Evolutionary conservation across 2,329 filamentous ascomycete species (phyloP).

Genomic region (Colletotrichum spinosum): DNA sequence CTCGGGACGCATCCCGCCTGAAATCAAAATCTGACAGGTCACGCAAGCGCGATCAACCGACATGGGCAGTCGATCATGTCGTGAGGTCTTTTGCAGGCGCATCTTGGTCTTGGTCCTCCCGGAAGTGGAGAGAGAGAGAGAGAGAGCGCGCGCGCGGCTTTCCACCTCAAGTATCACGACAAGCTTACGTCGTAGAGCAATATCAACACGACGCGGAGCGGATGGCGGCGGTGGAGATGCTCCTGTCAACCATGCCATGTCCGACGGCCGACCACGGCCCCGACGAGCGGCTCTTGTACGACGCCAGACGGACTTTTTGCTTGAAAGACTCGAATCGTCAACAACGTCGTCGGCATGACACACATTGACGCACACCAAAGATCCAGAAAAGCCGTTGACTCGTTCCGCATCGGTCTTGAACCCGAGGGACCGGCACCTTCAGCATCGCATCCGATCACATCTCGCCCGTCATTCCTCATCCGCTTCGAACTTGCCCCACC

Average conservation of each 20-base stretch:
- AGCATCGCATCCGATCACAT: slow-evolving; percentile 9
- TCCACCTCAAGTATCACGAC: not conserved
- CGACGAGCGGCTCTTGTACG: slow-evolving; percentile 21
- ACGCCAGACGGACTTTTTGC: slow-evolving; percentile 23
- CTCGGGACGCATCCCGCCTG: slow-evolving; percentile 10
- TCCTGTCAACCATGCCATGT: slow-evolving; percentile 1
- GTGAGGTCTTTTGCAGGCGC: slow-evolving; percentile 7
- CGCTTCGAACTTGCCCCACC: slow-evolving; percentile 18
- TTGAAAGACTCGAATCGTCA: slow-evolving; percentile 8
- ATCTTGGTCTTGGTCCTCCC: slow-evolving; percentile 1
- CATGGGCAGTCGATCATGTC: slow-evolving; percentile 33
- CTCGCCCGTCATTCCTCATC: slow-evolving; percentile 15
- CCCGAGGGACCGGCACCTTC: slow-evolving; percentile 4
- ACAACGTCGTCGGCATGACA: not conserved
- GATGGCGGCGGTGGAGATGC: slow-evolving; percentile 8
- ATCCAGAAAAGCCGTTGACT: no score
- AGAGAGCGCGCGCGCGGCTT: not conserved
- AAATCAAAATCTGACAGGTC: slow-evolving; percentile 33
- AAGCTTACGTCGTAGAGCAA: slow-evolving; percentile 1
- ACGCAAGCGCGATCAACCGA: slow-evolving; percentile 33
- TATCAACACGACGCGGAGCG: slow-evolving; percentile 2
- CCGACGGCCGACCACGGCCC: slow-evolving; percentile 23
- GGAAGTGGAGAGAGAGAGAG: slow-evolving; percentile 6
- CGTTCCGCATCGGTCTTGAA: not conserved
- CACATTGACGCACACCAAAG: not conserved